Evolutionary conservation across 441 rosid genomes (phyloP), one percentile per base, ranked within the genome.

Genomic region (Lepidium campestre): DNA sequence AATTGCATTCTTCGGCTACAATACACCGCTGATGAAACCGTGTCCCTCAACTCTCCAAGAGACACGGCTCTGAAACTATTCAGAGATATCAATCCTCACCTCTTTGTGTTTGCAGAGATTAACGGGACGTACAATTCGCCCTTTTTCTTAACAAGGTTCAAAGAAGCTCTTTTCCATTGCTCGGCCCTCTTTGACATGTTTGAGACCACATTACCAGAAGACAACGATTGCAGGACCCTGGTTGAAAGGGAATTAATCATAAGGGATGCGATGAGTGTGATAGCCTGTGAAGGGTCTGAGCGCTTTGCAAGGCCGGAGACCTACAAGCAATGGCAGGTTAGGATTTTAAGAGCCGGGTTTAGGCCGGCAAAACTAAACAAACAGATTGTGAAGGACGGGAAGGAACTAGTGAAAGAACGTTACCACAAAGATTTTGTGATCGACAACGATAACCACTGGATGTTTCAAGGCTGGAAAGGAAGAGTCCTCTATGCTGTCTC

Each of bases 271-370:
- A 81, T 82, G 88, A 91, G 89, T 74, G 99, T 82, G 9, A 68
- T 94, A 10, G 97, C 99, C 0, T 87, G 91, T 31, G 99, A 94
- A 62, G 97, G 97, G 0, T 22, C 64, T 2, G 91, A 89, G 73
- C 80, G 99, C 67, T 82, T 85, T 4, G 97, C 88, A 39, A 81
- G 93, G 78, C 97, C 97, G 0, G 93, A 91, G 74, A 84, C 91
- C 0, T 91, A 86, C 67, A 94, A 82, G 80, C 97, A 91, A 52
- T 94, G 99, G 97, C 99, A 86, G 62, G 78, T 75, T 10, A 83
- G 98, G 69, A 77, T 35, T 3, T n/a, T 62, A 57, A 81, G 92
- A 78, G 85, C 81, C 0, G 90, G 96, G 66, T 82, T 91, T 72
- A 79, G 79, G 75, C 89, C 82, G 68, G 68, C 77, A 9, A 69